These are phyloP conservation scores for Phyllosticta citribraziliensis DNA, from an alignment of 2,329 filamentous ascomycete species.

Conservation along the genomic window DNA sequence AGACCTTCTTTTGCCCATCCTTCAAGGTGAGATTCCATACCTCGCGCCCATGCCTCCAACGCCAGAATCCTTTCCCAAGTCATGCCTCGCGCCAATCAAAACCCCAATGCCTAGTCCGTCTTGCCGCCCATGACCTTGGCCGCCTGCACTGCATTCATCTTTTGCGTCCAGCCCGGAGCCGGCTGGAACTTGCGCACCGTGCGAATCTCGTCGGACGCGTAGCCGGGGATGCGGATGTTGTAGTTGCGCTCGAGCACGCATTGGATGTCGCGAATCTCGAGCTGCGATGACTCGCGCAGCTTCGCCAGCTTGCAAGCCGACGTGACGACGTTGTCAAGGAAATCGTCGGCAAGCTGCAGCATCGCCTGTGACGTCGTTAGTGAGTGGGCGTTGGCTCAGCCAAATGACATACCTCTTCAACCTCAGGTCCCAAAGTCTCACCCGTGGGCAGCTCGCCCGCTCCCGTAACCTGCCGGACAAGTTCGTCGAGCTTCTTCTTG, in stretches of 20 bases:
- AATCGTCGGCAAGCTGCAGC: conserved; percentile 82
- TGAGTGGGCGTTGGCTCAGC: not conserved
- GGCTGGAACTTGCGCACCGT: conserved; percentile 92
- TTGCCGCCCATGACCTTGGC: conserved; percentile 60
- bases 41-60: not conserved
- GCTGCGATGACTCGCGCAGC: conserved; percentile 76
- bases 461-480: conserved; percentile 88
- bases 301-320: conserved; percentile 86
- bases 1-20: not conserved
- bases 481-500: conserved; percentile 94
- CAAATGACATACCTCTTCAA: conserved; percentile 67
- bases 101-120: conserved; percentile 18
- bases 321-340: conserved; percentile 84
- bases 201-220: conserved; percentile 85
- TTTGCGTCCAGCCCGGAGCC: conserved; percentile 79
- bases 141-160: conserved; percentile 94
- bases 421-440: conserved; percentile 77
- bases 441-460: conserved; percentile 63
- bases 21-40: not conserved
- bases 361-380: conserved; percentile 35
- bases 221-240: conserved; percentile 77
- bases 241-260: conserved; percentile 52
- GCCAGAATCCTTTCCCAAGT: not conserved
- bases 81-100: conserved; percentile 3
- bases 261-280: conserved; percentile 65